Evolutionary conservation across 306 rosid species (phyloP).

Genomic region (Hippophae tibetana): DNA sequence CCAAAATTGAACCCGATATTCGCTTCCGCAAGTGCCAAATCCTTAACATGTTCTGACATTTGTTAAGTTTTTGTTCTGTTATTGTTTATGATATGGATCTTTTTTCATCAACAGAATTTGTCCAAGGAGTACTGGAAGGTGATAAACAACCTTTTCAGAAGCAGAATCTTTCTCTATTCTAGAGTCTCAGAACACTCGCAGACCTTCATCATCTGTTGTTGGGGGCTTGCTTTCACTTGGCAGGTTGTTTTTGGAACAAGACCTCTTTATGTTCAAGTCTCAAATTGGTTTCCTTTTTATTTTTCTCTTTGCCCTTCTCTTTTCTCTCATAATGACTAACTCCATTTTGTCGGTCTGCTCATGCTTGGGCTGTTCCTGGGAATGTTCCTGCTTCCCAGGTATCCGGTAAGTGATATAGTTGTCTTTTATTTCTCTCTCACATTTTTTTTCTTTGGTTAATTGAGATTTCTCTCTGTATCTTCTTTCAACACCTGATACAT

Average conservation of each 20-base stretch:
- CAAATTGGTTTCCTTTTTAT: neutral
- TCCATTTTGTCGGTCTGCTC: conserved; percentile 18
- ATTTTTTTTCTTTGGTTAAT: no score
- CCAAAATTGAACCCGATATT: no score
- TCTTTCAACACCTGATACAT: conserved; percentile 33
- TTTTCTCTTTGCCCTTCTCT: neutral
- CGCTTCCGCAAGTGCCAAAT: no score
- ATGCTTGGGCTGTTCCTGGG: conserved; percentile 71
- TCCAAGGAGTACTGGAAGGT: conserved; percentile 73
- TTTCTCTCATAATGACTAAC: conserved; percentile 18
- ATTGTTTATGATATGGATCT: conserved; percentile 3
- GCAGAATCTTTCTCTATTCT: conserved; percentile 61
- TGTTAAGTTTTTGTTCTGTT: no score
- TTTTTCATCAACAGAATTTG: conserved; percentile 50
- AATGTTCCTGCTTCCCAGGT: conserved; percentile 70
- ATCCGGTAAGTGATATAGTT: conserved; percentile 59
- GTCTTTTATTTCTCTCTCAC: conserved; percentile 8
- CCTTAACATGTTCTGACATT: no score
- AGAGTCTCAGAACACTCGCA: conserved; percentile 63
- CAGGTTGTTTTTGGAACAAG: conserved; percentile 41
- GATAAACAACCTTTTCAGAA: conserved; percentile 47
- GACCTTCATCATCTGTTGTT: conserved; percentile 91
- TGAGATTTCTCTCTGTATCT: conserved; percentile 4
- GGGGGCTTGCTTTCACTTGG: conserved; percentile 94
- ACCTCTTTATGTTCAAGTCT: conserved; percentile 11